These are phyloP conservation scores for Sclerotinia minor DNA, from an alignment of 2,329 filamentous ascomycete genomes.

Conservation along the genomic window DNA sequence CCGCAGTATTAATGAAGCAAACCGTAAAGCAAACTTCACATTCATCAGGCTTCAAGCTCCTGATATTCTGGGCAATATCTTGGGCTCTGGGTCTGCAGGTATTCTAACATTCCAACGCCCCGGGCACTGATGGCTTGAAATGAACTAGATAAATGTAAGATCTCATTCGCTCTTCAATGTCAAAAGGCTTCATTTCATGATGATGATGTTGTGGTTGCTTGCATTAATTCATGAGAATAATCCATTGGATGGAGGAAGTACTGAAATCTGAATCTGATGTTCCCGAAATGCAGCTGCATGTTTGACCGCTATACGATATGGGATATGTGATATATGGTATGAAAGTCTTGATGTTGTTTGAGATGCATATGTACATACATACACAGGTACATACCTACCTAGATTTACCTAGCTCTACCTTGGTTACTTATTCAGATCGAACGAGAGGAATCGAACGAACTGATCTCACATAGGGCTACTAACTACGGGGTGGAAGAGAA, in stretches of 20 bases:
- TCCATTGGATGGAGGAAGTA: neutral
- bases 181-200: neutral
- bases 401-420: neutral
- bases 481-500: neutral
- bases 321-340: neutral
- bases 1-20: neutral
- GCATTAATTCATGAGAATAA: neutral
- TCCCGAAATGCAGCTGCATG: slow-evolving; percentile 8
- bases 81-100: neutral
- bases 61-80: neutral
- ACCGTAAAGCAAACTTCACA: neutral
- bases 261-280: neutral
- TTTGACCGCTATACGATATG: neutral
- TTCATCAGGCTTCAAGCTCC: neutral
- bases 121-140: neutral
- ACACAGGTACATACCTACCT: neutral
- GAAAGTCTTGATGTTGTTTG: neutral
- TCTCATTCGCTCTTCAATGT: neutral
- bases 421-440: neutral
- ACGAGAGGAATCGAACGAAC: neutral
- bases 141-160: neutral
- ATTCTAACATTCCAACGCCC: neutral
- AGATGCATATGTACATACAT: neutral
- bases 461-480: neutral
- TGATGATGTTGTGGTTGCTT: neutral